A percentile compares a stretch with the other conserved stretches of the same genome.
Conservation (phyloP, 1,284 basidiomycete species). For the Ustilago bromivora region DNA sequence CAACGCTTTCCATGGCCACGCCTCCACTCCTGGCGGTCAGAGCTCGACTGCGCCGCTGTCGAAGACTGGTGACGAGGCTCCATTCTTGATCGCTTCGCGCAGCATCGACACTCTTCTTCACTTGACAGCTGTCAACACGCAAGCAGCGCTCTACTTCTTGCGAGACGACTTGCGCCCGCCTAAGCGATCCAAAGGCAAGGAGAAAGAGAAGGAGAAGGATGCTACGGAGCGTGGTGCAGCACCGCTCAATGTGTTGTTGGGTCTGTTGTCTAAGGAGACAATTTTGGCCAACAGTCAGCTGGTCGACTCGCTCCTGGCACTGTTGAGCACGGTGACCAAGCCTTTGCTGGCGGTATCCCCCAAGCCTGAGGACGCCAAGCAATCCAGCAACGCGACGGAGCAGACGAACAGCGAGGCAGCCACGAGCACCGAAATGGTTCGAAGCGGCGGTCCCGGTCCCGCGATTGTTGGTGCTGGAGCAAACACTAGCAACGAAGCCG, state of each 20-base stretch:
- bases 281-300: conserved; percentile 64
- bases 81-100: conserved; percentile 67
- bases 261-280: conserved; percentile 61
- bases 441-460: conserved; percentile 22
- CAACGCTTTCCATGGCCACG: conserved; percentile 22
- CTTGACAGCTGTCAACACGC: conserved; percentile 58
- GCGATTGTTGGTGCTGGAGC: not conserved
- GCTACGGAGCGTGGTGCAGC: conserved; percentile 35
- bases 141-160: conserved; percentile 65
- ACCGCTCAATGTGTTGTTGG: conserved; percentile 63
- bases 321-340: conserved; percentile 64
- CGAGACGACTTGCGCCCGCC: conserved; percentile 59
- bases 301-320: conserved; percentile 64
- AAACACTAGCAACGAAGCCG: conserved; percentile 7
- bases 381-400: not conserved
- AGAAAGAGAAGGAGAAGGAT: conserved; percentile 51
- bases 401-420: conserved; percentile 23
- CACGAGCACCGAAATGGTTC: conserved; percentile 34
- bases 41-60: conserved; percentile 60
- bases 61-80: conserved; percentile 68
- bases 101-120: conserved; percentile 65
- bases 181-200: conserved; percentile 59
- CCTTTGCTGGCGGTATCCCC: conserved; percentile 46
- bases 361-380: conserved; percentile 27
- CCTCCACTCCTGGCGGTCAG: conserved; percentile 14